Percentiles rank a stretch among this genome's conserved stretches.
Evolutionary conservation across 441 rosid species (phyloP).

Genomic region (Gossypium gossypioides): DNA sequence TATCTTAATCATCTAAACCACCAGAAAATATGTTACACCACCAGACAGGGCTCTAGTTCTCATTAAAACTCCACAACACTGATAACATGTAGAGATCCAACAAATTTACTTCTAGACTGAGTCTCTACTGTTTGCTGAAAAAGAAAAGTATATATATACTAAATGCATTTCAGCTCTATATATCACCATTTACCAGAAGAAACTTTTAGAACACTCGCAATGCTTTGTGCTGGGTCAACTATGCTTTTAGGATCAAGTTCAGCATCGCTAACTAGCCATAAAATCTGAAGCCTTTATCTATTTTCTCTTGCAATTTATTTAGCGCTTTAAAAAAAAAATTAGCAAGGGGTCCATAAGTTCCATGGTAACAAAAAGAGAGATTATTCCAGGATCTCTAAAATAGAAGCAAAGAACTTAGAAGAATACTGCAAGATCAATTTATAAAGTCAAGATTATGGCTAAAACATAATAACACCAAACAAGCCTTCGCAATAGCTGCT

Average conservation of each 20-base stretch:
- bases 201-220: neutral
- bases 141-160: no score
- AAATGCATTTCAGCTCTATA: no score
- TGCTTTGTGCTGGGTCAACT: neutral
- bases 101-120: no score
- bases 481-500: neutral
- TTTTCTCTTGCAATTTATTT: neutral
- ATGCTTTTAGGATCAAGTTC: neutral
- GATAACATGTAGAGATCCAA: no score
- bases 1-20: neutral
- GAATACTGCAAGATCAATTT: neutral
- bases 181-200: neutral
- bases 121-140: no score
- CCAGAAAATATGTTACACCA: neutral
- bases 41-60: neutral
- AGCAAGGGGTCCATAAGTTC: neutral
- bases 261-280: neutral
- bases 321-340: neutral
- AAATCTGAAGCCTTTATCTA: neutral
- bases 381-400: neutral
- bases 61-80: neutral
- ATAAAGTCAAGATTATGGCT: neutral
- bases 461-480: neutral
- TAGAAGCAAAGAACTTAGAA: neutral
- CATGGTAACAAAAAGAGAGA: neutral